Conservation (phyloP, 371 early-diverging fungal species). For the Chytridium lagenaria region DNA sequence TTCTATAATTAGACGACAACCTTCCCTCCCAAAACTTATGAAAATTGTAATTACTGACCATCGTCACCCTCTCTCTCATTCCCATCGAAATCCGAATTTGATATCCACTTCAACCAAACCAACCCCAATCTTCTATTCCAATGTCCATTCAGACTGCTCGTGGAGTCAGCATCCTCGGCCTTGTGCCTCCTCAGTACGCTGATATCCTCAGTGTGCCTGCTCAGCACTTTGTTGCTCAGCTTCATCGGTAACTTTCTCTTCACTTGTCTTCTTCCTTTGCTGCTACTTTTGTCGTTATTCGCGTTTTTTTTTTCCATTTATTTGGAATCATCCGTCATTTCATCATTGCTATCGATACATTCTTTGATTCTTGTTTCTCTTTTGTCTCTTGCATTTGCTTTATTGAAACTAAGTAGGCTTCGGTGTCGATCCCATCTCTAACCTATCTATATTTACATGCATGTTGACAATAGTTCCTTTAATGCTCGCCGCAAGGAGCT, state of each 20-base stretch:
- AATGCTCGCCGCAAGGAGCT: conserved; percentile 83
- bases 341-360: too few relatives aligned
- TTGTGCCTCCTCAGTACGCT: conserved; percentile 51
- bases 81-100: too few relatives aligned
- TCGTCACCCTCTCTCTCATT: background rate
- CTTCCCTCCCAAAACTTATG: background rate
- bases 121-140: background rate
- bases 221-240: conserved; percentile 78
- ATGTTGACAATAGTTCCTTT: conserved; percentile 69
- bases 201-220: conserved; percentile 80
- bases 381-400: too few relatives aligned
- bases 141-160: conserved; percentile 28
- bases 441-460: too few relatives aligned
- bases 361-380: too few relatives aligned
- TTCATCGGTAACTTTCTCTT: conserved; percentile 65
- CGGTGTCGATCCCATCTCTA: too few relatives aligned
- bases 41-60: background rate
- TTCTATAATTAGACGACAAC: too few relatives aligned
- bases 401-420: too few relatives aligned
- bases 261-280: background rate
- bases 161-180: conserved; percentile 53
- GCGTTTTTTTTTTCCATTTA: background rate
- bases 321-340: too few relatives aligned
- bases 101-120: too few relatives aligned
- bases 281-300: background rate